Evolutionary conservation across 1,284 basidiomycete species (phyloP).

Genomic region (Sporisorium scitamineum): DNA sequence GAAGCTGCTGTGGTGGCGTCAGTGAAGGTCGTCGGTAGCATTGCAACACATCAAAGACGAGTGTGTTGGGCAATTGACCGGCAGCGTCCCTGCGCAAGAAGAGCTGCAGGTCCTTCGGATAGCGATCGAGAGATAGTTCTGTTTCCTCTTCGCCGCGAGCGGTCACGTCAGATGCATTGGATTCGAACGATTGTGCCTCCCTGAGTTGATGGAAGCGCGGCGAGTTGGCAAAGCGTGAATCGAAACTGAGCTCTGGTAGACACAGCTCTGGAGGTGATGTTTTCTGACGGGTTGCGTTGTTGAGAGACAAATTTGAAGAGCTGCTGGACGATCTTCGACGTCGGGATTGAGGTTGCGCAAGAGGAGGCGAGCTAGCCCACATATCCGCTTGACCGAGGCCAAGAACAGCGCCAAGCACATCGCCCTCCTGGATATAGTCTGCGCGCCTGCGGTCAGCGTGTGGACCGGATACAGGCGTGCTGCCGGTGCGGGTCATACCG

Average conservation of each 20-base stretch:
- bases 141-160: constrained; percentile 26
- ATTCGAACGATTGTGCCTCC: constrained; percentile 51
- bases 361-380: constrained; percentile 19
- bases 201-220: constrained; percentile 43
- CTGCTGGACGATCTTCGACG: constrained; percentile 27
- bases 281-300: neutral
- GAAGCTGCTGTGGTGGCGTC: neutral
- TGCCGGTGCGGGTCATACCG: constrained; percentile 39
- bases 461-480: constrained; percentile 39
- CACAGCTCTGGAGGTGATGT: constrained; percentile 19
- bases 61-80: constrained; percentile 8
- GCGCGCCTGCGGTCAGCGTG: constrained; percentile 27
- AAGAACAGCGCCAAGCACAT: constrained; percentile 63
- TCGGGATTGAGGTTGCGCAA: constrained; percentile 2
- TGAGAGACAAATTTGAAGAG: constrained; percentile 15
- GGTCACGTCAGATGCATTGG: constrained; percentile 39
- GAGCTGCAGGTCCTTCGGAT: constrained; percentile 30
- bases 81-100: constrained; percentile 6
- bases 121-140: constrained; percentile 10
- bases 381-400: constrained; percentile 48
- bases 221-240: constrained; percentile 17
- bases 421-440: constrained; percentile 53
- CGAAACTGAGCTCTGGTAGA: constrained; percentile 41
- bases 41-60: constrained; percentile 59
- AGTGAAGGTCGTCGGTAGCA: constrained; percentile 32